These are phyloP conservation scores for Nevesoporus exiguus DNA, from an alignment of 768 basidiomycete species.

Conservation along the genomic window DNA sequence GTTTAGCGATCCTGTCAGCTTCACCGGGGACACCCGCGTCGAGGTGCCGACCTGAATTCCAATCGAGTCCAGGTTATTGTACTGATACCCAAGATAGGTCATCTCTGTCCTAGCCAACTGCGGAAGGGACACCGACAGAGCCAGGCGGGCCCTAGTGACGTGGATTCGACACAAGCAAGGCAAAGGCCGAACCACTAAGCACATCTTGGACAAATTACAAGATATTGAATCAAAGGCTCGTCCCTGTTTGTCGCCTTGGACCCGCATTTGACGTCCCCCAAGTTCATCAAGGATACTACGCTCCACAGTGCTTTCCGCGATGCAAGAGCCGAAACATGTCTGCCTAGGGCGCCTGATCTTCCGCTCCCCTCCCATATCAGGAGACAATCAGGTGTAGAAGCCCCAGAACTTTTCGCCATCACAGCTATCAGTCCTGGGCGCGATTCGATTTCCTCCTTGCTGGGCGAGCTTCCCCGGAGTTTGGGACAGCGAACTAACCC, in stretches of 20 bases:
- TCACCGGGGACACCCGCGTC: constrained; percentile 28
- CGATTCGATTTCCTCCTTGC: background rate
- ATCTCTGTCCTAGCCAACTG: constrained; percentile 34
- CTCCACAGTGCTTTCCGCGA: constrained; percentile 33
- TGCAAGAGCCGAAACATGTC: constrained; percentile 28
- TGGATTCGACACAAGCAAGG: constrained; percentile 31
- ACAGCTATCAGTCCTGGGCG: background rate
- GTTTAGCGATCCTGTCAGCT: constrained; percentile 26
- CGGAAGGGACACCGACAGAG: constrained; percentile 26
- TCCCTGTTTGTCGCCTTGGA: background rate
- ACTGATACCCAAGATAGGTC: constrained; percentile 20
- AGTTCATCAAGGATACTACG: constrained; percentile 31
- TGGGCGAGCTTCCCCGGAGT: background rate
- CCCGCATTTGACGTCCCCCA: background rate
- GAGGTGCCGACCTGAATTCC: constrained; percentile 17
- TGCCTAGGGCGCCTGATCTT: constrained; percentile 26
- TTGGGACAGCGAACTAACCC: background rate
- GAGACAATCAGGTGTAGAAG: background rate
- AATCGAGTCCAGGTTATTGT: background rate
- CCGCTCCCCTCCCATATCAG: constrained; percentile 18
- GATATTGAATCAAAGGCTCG: constrained; percentile 30
- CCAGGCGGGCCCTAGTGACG: constrained; percentile 27
- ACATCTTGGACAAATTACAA: constrained; percentile 27
- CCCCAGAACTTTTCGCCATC: background rate
- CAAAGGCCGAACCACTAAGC: constrained; percentile 29